These are phyloP conservation scores for Calonectria fujianensis DNA, from an alignment of 2,329 filamentous ascomycete species.

Conservation along the genomic window DNA sequence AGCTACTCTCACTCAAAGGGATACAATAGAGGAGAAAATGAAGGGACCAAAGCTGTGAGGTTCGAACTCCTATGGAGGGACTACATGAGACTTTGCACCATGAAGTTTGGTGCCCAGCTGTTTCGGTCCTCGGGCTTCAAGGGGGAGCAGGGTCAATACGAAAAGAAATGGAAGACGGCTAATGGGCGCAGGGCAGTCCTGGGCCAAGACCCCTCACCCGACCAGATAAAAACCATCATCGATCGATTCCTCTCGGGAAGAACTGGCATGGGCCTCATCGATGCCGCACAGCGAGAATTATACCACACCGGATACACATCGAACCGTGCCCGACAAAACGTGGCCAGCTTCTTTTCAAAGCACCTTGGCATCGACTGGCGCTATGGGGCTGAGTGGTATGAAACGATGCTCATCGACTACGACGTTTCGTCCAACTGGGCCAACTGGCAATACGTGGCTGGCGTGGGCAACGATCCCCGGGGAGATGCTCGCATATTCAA, in stretches of 20 bases:
- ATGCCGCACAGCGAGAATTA: constrained; percentile 85
- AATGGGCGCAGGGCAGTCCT: constrained; percentile 54
- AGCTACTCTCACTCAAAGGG: constrained; percentile 67
- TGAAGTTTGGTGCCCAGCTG: constrained; percentile 80
- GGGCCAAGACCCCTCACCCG: constrained; percentile 64
- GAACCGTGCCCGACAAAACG: constrained; percentile 85
- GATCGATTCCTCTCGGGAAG: constrained; percentile 78
- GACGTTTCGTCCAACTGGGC: constrained; percentile 86
- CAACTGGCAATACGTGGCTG: constrained; percentile 89
- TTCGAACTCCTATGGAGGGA: constrained; percentile 87
- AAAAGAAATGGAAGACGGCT: constrained; percentile 70
- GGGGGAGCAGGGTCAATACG: constrained; percentile 64
- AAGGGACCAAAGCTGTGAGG: constrained; percentile 80
- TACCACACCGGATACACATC: constrained; percentile 86
- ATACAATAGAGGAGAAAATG: constrained; percentile 82
- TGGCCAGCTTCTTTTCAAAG: constrained; percentile 83
- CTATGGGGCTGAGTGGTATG: constrained; percentile 88
- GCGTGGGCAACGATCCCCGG: constrained; percentile 86
- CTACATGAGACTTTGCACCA: constrained; percentile 85
- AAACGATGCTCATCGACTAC: constrained; percentile 84
- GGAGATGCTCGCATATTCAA: constrained; percentile 86
- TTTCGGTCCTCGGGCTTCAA: constrained; percentile 79
- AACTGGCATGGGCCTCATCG: constrained; percentile 85
- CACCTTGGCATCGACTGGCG: constrained; percentile 87
- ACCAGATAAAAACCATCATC: constrained; percentile 69